phyloP scores from a whole-genome alignment of 2,329 filamentous ascomycete genomes.

The Akanthomyces dipterigenus region DNA sequence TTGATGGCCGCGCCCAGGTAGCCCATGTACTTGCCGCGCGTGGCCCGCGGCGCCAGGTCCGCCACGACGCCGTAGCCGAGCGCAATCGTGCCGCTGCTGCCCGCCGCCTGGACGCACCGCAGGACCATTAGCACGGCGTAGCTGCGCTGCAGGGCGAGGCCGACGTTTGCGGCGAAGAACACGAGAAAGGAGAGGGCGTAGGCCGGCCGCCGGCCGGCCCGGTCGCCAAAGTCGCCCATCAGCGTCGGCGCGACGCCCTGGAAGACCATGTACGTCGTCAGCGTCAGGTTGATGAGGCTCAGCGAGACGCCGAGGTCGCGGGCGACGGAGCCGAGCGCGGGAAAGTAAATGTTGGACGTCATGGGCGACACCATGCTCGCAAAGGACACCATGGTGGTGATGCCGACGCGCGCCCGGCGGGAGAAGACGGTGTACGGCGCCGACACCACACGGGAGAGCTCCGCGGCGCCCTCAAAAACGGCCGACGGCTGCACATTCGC shows the following conservation, averaged over 20 bases:
- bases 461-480: background rate
- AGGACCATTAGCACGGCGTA: conserved; percentile 54
- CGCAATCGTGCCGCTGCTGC: conserved; percentile 63
- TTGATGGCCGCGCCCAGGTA: conserved; percentile 55
- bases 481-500: background rate
- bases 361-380: conserved; percentile 51
- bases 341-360: conserved; percentile 52
- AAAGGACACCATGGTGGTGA: conserved; percentile 45
- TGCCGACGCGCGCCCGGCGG: conserved; percentile 31
- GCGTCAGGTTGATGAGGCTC: conserved; percentile 39
- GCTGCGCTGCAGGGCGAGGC: conserved; percentile 49
- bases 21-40: conserved; percentile 68
- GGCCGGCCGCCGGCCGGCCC: conserved; percentile 53
- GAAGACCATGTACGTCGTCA: conserved; percentile 58
- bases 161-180: conserved; percentile 53
- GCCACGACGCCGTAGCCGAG: conserved; percentile 65
- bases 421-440: conserved; percentile 31
- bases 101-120: conserved; percentile 55
- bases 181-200: conserved; percentile 52
- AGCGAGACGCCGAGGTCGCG: conserved; percentile 32
- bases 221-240: conserved; percentile 56
- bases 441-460: conserved; percentile 19
- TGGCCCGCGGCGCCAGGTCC: conserved; percentile 61
- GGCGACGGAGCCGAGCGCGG: conserved; percentile 34
- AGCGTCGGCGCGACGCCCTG: conserved; percentile 56